Base-by-base conservation (phyloP, 106 monocot species). In the Ottelia alismoides region DNA sequence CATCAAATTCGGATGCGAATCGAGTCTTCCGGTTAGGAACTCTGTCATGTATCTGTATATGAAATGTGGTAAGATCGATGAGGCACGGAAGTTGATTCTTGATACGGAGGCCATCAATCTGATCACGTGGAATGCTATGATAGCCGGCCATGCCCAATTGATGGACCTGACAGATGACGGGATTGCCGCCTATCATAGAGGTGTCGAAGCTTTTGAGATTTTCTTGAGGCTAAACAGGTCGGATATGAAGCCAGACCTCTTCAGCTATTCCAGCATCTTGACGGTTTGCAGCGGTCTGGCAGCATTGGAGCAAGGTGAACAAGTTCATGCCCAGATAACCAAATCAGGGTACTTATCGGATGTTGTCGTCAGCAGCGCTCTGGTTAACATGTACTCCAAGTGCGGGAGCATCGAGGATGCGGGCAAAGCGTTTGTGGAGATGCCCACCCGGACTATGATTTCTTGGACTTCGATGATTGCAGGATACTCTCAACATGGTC, bases 381-480 rank as follows among this genome's bases (percentile, higher is more conserved):
- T 94, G 46, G 77, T 88, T 24, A 94, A 78, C 63, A 94, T 94
- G 93, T 94, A 94, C 25, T 81, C 63, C 67, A 88, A 87, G 31
- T 94, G 93, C 60, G 93, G 93, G 3, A 68, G 57, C 30, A 78
- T 94, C 1, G 77, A 88, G 7, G 51, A 88, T 2, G 88, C 84
- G 22, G 58, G 47, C 40, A 88, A 74, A 53, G 88, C 80, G 4
- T 94, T 94, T 28, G 45, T 73, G n/a, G 93, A 94, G 56, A 88
- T 94, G 83, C 52, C 77, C 10, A 60, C 61, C 11, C 70, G 88
- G 56, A 94, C 83, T 22, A 27, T 84, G 65, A 76, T 94, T 28
- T 80, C 83, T 20, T 94, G 88, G 87, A 94, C 93, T 46, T 80
- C 81, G 43, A 94, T 94, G 93, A 72, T 94, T 12, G 76, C 80